Evolutionary conservation across 2,329 filamentous ascomycete genomes (phyloP).

Genomic region (Aspergillus alliaceus): DNA sequence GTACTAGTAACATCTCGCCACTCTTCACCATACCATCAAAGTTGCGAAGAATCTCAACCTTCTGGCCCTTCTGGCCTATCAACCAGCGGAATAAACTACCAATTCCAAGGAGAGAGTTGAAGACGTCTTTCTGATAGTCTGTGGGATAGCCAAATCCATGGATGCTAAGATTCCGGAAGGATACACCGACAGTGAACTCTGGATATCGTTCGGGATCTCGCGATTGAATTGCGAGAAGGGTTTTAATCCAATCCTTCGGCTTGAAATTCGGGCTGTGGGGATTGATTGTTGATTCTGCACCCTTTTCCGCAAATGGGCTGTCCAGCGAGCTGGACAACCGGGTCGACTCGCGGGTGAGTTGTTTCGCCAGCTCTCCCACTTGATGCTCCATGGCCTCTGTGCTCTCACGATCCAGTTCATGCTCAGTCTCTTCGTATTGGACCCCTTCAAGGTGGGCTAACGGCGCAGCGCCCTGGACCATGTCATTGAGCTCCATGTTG

Average conservation of each 20-base stretch:
- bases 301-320: slow-evolving; percentile 17
- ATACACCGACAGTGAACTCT: slow-evolving; percentile 2
- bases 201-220: slow-evolving; percentile 17
- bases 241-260: slow-evolving; percentile 21
- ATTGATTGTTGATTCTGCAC: slow-evolving; percentile 21
- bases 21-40: slow-evolving; percentile 60
- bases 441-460: no score
- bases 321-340: slow-evolving; percentile 16
- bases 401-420: no score
- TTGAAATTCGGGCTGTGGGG: slow-evolving; percentile 22
- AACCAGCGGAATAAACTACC: slow-evolving; percentile 11
- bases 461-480: no score
- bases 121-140: slow-evolving; percentile 67
- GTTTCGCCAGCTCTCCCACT: slow-evolving; percentile 10
- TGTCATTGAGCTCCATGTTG: no score
- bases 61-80: slow-evolving; percentile 13
- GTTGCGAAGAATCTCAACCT: slow-evolving; percentile 53
- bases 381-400: slow-evolving; percentile 1
- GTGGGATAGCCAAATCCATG: slow-evolving; percentile 65
- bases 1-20: slow-evolving; percentile 54
- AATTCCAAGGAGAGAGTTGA: slow-evolving; percentile 53
- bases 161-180: slow-evolving; percentile 59
- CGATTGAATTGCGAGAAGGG: slow-evolving; percentile 19
- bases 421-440: no score
- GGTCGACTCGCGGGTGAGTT: slow-evolving; percentile 23